These are phyloP conservation scores for Backusella liffmaniae DNA, from an alignment of 192 early-diverging fungal genomes.

Conservation along the genomic window DNA sequence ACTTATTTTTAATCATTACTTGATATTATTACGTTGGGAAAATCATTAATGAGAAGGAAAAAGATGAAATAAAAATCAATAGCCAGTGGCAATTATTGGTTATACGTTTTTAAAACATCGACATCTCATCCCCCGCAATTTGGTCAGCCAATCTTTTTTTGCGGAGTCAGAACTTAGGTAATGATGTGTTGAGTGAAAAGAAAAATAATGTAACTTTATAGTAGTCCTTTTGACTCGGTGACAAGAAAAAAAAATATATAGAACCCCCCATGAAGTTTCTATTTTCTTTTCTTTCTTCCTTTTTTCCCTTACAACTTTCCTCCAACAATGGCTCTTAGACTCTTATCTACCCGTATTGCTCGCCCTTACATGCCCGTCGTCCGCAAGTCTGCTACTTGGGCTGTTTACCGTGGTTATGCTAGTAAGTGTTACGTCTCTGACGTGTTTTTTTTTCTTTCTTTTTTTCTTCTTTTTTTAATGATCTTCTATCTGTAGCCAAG, in stretches of 20 bases:
- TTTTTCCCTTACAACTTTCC: background rate
- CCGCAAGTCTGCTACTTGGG: background rate
- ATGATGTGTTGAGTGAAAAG: background rate
- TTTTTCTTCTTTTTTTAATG: background rate
- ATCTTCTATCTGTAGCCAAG: constrained; percentile 40
- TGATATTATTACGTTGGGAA: too few relatives aligned
- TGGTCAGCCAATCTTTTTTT: background rate
- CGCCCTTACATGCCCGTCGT: constrained; percentile 13
- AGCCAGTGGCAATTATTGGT: background rate
- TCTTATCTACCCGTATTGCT: constrained; percentile 17
- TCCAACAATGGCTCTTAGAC: constrained; percentile 20
- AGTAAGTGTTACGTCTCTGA: constrained; percentile 10
- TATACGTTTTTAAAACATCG: background rate
- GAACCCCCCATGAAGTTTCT: background rate
- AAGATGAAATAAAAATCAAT: background rate
- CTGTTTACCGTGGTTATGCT: constrained; percentile 16
- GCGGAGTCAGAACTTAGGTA: background rate
- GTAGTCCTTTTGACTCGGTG: constrained; percentile 23
- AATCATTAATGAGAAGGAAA: too few relatives aligned
- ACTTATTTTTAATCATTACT: too few relatives aligned
- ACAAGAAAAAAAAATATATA: constrained; percentile 11
- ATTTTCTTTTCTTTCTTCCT: constrained; percentile 3
- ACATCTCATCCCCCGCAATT: background rate
- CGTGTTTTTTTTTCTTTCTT: background rate
- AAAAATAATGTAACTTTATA: background rate